phyloP scores from a whole-genome alignment of 139 green algal species.

The Spirogloea muscicola region DNA sequence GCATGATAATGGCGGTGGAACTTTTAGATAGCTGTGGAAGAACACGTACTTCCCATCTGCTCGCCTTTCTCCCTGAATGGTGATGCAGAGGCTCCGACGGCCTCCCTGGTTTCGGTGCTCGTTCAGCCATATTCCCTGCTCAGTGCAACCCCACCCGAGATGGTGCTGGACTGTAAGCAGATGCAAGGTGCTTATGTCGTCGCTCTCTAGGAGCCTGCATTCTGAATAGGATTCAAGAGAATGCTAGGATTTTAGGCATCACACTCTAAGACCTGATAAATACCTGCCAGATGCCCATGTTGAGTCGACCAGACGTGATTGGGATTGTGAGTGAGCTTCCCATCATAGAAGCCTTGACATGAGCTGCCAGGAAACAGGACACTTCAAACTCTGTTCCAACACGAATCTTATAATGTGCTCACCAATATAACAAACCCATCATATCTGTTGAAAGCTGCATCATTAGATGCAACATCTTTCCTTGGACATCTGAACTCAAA shows the following conservation, averaged over 20 bases:
- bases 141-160: too few relatives aligned
- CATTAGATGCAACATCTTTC: neutral
- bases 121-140: slow-evolving; percentile 48
- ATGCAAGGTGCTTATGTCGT: too few relatives aligned
- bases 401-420: too few relatives aligned
- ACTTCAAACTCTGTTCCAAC: neutral
- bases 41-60: slow-evolving; percentile 33
- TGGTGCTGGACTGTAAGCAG: too few relatives aligned
- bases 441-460: neutral
- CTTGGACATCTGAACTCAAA: too few relatives aligned
- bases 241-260: too few relatives aligned
- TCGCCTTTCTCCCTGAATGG: slow-evolving; percentile 37
- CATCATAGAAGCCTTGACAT: slow-evolving; percentile 56
- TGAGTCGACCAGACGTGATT: slow-evolving; percentile 40
- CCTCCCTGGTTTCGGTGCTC: slow-evolving; percentile 49
- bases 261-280: too few relatives aligned
- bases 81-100: slow-evolving; percentile 28
- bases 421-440: neutral
- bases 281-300: slow-evolving; percentile 50
- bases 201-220: too few relatives aligned
- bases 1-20: too few relatives aligned
- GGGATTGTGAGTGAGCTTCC: slow-evolving; percentile 47
- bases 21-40: too few relatives aligned
- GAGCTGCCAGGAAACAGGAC: slow-evolving; percentile 25
- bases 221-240: too few relatives aligned